phyloP scores from a whole-genome alignment of 23 red algal species.

The Gracilaria caudata region DNA sequence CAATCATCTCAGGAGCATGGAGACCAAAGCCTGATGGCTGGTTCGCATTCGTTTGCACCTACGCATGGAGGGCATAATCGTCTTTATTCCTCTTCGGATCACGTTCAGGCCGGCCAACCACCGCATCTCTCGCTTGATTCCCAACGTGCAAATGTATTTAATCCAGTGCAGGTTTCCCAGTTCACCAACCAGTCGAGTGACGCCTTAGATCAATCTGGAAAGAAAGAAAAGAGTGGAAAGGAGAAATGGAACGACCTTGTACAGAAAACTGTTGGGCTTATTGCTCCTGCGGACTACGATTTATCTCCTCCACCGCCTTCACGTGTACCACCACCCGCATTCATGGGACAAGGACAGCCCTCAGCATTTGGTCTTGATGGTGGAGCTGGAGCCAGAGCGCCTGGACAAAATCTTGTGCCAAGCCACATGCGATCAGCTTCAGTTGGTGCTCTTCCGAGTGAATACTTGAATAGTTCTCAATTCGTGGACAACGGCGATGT shows the following conservation, averaged over 20 bases:
- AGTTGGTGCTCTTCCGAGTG: conserved; percentile 29
- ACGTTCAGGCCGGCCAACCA: background rate
- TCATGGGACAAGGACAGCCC: background rate
- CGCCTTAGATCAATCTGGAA: background rate
- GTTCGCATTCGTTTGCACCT: background rate
- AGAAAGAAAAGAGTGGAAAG: conserved; percentile 17
- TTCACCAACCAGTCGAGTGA: background rate
- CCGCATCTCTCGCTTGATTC: conserved; percentile 21
- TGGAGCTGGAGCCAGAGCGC: conserved; percentile 9
- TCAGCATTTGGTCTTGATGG: conserved; percentile 20
- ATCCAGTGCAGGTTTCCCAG: background rate
- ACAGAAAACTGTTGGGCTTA: conserved; percentile 41
- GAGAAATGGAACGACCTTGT: conserved; percentile 47
- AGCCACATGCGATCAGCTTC: conserved; percentile 51
- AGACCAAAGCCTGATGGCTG: background rate
- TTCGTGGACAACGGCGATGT: no score
- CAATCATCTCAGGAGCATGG: background rate
- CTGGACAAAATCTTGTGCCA: background rate
- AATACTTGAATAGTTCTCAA: background rate
- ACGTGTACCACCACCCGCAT: conserved; percentile 27
- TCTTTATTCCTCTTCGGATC: background rate
- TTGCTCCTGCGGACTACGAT: conserved; percentile 55
- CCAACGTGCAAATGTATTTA: background rate
- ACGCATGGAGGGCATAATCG: no score
- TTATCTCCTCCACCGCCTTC: conserved; percentile 45